Evolutionary conservation across 23 red algal species (phyloP).

Genomic region (Gracilaria gracilis): DNA sequence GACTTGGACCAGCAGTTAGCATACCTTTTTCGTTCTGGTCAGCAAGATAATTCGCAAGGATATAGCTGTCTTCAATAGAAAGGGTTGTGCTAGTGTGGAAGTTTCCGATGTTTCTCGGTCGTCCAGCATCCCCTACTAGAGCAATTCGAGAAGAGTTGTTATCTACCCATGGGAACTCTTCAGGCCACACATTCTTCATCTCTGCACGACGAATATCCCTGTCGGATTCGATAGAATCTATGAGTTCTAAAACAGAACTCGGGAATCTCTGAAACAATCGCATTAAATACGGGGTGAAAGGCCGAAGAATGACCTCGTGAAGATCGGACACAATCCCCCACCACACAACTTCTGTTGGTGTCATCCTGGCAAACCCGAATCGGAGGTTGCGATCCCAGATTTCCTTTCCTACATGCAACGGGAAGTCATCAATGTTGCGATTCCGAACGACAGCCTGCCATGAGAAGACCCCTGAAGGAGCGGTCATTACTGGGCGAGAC

Average conservation of each 20-base stretch:
- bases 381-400: conserved; percentile 55
- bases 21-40: conserved; percentile 62
- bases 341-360: conserved; percentile 58
- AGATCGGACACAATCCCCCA: conserved; percentile 50
- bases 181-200: conserved; percentile 69
- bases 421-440: conserved; percentile 45
- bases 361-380: conserved; percentile 71
- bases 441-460: conserved; percentile 62
- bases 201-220: conserved; percentile 51
- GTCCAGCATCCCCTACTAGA: conserved; percentile 56
- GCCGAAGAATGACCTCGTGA: conserved; percentile 49
- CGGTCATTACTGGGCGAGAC: conserved; percentile 57
- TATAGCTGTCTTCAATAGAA: conserved; percentile 68
- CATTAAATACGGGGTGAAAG: conserved; percentile 51
- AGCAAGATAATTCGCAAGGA: conserved; percentile 52
- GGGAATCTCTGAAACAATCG: conserved; percentile 43
- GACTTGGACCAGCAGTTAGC: conserved; percentile 25
- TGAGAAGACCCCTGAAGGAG: conserved; percentile 29
- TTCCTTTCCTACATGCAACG: conserved; percentile 55
- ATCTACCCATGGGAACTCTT: conserved; percentile 69
- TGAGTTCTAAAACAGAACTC: conserved; percentile 13
- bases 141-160: conserved; percentile 47
- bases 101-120: conserved; percentile 40
- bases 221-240: conserved; percentile 52
- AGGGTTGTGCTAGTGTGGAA: conserved; percentile 54